phyloP scores from a whole-genome alignment of 78 protist species.

The Dictyostelium citrinum region DNA sequence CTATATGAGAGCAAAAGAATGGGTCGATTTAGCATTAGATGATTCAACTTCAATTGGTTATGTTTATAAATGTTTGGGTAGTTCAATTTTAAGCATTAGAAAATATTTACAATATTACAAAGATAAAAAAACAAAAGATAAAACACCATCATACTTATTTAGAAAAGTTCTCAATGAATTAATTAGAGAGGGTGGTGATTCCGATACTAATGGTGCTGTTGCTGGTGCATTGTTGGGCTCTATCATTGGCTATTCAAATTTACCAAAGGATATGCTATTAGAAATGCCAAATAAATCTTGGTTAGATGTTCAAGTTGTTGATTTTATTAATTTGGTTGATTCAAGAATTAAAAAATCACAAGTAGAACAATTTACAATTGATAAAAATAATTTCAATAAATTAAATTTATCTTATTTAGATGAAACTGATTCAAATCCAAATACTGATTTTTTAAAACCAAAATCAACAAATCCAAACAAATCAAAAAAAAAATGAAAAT shows the following conservation, averaged over 20 bases:
- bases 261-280: conserved; percentile 77
- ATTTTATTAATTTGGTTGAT: neutral
- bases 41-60: conserved; percentile 61
- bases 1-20: neutral
- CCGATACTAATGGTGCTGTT: conserved; percentile 80
- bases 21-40: conserved; percentile 63
- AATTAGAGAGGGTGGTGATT: conserved; percentile 76
- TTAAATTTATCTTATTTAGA: neutral
- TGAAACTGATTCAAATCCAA: neutral
- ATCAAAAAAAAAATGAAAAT: neutral
- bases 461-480: neutral
- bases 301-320: conserved; percentile 14
- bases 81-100: conserved; percentile 57
- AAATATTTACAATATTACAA: neutral
- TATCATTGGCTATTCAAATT: conserved; percentile 60
- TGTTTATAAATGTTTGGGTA: conserved; percentile 74
- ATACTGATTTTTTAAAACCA: neutral
- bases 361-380: neutral
- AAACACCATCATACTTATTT: neutral
- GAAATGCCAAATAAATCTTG: conserved; percentile 55
- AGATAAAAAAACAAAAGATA: neutral
- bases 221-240: conserved; percentile 78
- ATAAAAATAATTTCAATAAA: neutral
- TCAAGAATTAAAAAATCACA: neutral
- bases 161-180: conserved; percentile 39